phyloP scores from a whole-genome alignment of 2,329 filamentous ascomycete genomes.

The Calycina herbarum region DNA sequence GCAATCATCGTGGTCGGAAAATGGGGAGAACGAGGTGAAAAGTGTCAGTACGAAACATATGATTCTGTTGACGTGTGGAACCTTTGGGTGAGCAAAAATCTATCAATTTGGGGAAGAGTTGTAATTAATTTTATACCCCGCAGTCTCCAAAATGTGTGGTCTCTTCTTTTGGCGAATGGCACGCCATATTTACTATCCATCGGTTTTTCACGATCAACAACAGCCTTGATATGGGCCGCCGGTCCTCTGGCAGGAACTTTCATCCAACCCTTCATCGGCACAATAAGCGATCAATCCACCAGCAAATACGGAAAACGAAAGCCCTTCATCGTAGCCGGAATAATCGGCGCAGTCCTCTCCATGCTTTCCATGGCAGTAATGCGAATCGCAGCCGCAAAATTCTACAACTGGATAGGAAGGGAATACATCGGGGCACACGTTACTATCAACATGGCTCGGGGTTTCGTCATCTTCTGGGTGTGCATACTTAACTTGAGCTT shows the following conservation, averaged over 20 bases:
- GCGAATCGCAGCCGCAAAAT: slow-evolving; percentile 43
- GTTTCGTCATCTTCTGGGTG: slow-evolving; percentile 29
- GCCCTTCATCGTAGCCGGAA: slow-evolving; percentile 53
- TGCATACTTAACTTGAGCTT: slow-evolving; percentile 35
- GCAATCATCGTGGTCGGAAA: not conserved
- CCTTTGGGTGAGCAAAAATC: slow-evolving; percentile 9
- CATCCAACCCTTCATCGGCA: slow-evolving; percentile 54
- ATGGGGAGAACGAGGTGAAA: slow-evolving; percentile 3
- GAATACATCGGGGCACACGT: slow-evolving; percentile 6
- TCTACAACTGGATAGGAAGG: slow-evolving; percentile 8
- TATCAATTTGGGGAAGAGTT: too few species aligned
- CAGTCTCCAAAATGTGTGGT: slow-evolving; percentile 16
- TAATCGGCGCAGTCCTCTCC: slow-evolving; percentile 49
- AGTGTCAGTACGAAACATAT: slow-evolving; percentile 8
- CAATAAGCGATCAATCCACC: slow-evolving; percentile 51
- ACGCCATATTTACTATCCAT: slow-evolving; percentile 52
- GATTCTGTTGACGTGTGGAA: slow-evolving; percentile 13
- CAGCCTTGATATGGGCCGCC: slow-evolving; percentile 55
- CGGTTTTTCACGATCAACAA: slow-evolving; percentile 52
- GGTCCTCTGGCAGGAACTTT: slow-evolving; percentile 53
- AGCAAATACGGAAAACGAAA: slow-evolving; percentile 50
- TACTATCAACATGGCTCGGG: slow-evolving; percentile 14
- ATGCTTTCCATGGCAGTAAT: slow-evolving; percentile 49
- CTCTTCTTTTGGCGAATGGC: slow-evolving; percentile 12
- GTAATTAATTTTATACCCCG: not conserved